Conservation (phyloP, 306 rosid genomes). For the Ochetophila trinervis region DNA sequence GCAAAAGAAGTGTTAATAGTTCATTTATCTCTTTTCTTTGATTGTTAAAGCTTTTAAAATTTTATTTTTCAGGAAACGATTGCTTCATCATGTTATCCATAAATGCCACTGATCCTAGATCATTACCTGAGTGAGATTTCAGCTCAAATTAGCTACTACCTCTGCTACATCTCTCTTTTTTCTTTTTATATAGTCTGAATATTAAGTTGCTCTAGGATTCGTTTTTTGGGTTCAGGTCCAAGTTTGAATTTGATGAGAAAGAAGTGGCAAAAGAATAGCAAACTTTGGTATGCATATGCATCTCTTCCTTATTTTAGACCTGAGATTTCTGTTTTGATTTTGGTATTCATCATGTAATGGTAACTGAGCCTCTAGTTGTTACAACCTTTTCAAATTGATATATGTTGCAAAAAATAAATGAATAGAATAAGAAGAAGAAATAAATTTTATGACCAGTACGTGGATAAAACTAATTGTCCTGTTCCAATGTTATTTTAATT, state of each 20-base stretch:
- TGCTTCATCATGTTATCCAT: slow-evolving; percentile 24
- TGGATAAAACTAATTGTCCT: neutral
- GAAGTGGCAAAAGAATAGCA: slow-evolving; percentile 33
- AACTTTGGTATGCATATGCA: slow-evolving; percentile 25
- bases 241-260: slow-evolving; percentile 23
- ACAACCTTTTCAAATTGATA: too few relatives aligned
- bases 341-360: neutral
- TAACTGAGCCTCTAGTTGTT: too few relatives aligned
- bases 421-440: too few relatives aligned
- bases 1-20: neutral
- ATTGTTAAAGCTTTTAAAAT: neutral
- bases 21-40: neutral
- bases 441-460: neutral
- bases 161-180: slow-evolving; percentile 2
- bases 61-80: slow-evolving; percentile 34
- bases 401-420: too few relatives aligned
- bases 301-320: neutral
- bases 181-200: slow-evolving; percentile 4
- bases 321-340: neutral
- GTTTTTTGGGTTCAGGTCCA: slow-evolving; percentile 38
- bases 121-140: slow-evolving; percentile 40
- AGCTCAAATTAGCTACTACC: slow-evolving; percentile 3
- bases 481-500: neutral
- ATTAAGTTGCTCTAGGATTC: slow-evolving; percentile 27
- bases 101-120: slow-evolving; percentile 29